Evolutionary conservation across 768 basidiomycete species (phyloP), one percentile per base, ranked within the genome.

Genomic region (Daedaleopsis nitida): DNA sequence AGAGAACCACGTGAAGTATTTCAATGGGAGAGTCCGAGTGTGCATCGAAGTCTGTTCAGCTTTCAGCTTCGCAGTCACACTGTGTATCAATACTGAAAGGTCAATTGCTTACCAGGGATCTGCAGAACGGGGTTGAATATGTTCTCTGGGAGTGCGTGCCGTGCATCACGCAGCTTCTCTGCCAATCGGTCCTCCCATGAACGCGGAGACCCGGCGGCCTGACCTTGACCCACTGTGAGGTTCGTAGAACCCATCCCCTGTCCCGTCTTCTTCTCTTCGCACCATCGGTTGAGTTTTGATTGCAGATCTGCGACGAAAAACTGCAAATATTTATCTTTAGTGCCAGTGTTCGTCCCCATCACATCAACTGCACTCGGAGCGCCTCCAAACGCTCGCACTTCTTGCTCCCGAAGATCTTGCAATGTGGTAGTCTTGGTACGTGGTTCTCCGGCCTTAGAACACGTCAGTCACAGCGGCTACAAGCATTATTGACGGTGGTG

Each of bases 1-100:
- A 73, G 0, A 81, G 68, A 24, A 80, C 65, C 4, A 76, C 74
- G 60, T 81, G 80, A 0, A 81, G 67, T 24, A 80, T 77, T 59
- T 81, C 77, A 0, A 80, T 75, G 2, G 79, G 78, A 1, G 79
- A 78, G 61, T 81, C 79, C 5, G 35, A 47, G 57, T 81, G 74
- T 1, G 80, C 74, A 62, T 83, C 75, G 1, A 81, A 62, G 7
- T 70, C 80, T 80, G 55, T 14, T 38, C 14, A 38, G 37, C 37
- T 14, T 8, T 38, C 9, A 8, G 37, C 37, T 62, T 8, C 49
- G n/a, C 43, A 6, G 12, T 60, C 8, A 17, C 54, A 44, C 10
- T 17, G 19, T 54, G 19, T 32, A 11, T 3, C 53, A 43, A n/a
- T n/a, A 52, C 4, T 57, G 13, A 42, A n/a, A n/a, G n/a, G n/a